Conservation (phyloP, 306 rosid species). For the Coriaria nepalensis region DNA sequence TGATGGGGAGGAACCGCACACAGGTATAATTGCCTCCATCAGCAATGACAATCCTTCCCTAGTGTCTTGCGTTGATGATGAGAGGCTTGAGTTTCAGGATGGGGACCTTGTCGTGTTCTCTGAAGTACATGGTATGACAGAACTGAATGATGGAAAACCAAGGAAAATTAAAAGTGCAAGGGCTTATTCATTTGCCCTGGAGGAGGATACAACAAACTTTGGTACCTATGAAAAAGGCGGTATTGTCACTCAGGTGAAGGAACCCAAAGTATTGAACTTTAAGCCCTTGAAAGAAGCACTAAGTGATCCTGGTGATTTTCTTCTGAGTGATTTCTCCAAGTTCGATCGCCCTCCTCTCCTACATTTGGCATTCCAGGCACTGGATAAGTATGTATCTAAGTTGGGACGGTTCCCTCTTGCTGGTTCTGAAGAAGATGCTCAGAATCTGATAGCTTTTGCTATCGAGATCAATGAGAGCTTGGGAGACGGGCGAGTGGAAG, state of each 20-base stretch:
- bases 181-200: conserved; percentile 66
- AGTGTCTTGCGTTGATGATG: conserved; percentile 77
- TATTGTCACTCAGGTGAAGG: conserved; percentile 75
- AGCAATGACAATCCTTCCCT: conserved; percentile 70
- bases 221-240: conserved; percentile 70
- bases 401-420: conserved; percentile 61
- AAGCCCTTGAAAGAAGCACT: conserved; percentile 60
- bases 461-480: conserved; percentile 33
- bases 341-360: conserved; percentile 65
- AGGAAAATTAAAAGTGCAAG: conserved; percentile 59
- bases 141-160: conserved; percentile 76
- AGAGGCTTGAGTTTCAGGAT: conserved; percentile 87
- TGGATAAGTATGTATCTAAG: conserved; percentile 54
- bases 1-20: conserved; percentile 82
- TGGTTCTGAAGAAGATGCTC: conserved; percentile 73
- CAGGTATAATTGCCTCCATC: conserved; percentile 74
- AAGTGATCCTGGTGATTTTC: conserved; percentile 68
- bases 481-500: conserved; percentile 55
- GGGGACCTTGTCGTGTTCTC: conserved; percentile 88
- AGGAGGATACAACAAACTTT: conserved; percentile 68
- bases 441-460: conserved; percentile 49
- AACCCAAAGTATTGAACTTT: conserved; percentile 65
- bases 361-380: conserved; percentile 69
- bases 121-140: conserved; percentile 83
- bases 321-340: conserved; percentile 80